Conservation (phyloP, 768 basidiomycete species). For the Podaxis sp. region DNA sequence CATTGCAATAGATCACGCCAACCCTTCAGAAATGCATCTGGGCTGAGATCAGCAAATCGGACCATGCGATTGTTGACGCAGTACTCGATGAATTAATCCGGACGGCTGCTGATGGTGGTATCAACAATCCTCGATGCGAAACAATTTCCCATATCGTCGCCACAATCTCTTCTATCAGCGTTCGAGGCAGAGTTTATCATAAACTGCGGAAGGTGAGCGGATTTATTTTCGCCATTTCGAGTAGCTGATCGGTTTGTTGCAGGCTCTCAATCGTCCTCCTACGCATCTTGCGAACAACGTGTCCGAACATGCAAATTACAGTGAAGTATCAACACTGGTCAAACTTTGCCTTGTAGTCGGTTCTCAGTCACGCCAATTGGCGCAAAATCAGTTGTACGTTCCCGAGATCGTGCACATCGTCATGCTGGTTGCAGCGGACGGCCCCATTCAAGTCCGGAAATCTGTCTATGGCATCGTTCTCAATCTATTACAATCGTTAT, state of each 20-base stretch:
- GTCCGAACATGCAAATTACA: slow-evolving; percentile 73
- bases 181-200: slow-evolving; percentile 76
- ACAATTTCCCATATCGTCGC: slow-evolving; percentile 72
- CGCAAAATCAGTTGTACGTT: slow-evolving; percentile 74
- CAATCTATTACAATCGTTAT: slow-evolving; percentile 80
- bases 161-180: slow-evolving; percentile 70
- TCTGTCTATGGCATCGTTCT: slow-evolving; percentile 81
- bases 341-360: slow-evolving; percentile 74
- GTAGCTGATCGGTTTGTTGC: neutral
- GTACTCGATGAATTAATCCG: slow-evolving; percentile 80
- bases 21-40: slow-evolving; percentile 76
- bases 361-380: slow-evolving; percentile 61
- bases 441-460: slow-evolving; percentile 71
- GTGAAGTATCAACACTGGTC: slow-evolving; percentile 76
- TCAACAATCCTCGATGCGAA: slow-evolving; percentile 75
- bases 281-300: slow-evolving; percentile 62
- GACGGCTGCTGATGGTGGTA: slow-evolving; percentile 80
- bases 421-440: slow-evolving; percentile 74
- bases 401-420: slow-evolving; percentile 83
- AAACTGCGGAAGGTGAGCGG: slow-evolving; percentile 71
- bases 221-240: neutral
- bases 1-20: slow-evolving; percentile 52
- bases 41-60: slow-evolving; percentile 71
- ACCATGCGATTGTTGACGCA: slow-evolving; percentile 64
- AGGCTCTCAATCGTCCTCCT: slow-evolving; percentile 77